A percentile compares a stretch with the other conserved stretches of the same genome.
Conservation (phyloP, 495 filamentous ascomycete species). For the Hypoxylon perforatum region DNA sequence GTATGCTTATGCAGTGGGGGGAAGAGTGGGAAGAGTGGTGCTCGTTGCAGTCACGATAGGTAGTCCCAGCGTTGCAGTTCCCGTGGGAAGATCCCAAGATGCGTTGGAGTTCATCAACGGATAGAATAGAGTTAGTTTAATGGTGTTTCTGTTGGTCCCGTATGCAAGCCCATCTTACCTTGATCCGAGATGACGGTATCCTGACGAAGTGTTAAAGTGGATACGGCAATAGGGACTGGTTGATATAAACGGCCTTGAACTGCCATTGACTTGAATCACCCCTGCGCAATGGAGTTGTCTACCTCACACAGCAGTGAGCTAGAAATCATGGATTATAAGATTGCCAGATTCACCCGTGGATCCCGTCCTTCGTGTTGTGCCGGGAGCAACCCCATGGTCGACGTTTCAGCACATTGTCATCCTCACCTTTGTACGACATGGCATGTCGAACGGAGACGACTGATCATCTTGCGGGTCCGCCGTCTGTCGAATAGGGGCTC, state of each 20-base stretch:
- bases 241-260: constrained; percentile 38
- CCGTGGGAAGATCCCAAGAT: neutral
- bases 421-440: constrained; percentile 27
- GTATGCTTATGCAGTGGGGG: constrained; percentile 14
- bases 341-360: constrained; percentile 34
- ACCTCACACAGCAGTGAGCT: constrained; percentile 35
- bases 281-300: constrained; percentile 27
- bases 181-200: constrained; percentile 34
- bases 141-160: constrained; percentile 1
- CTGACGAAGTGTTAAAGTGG: constrained; percentile 37
- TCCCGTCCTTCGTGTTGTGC: constrained; percentile 14
- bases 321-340: constrained; percentile 36
- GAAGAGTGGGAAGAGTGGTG: no score
- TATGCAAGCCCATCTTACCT: constrained; percentile 30
- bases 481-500: constrained; percentile 32
- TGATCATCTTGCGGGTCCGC: constrained; percentile 31
- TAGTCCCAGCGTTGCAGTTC: constrained; percentile 18
- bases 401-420: constrained; percentile 27
- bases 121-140: constrained; percentile 4
- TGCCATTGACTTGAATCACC: constrained; percentile 20
- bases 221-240: constrained; percentile 27
- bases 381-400: constrained; percentile 28
- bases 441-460: constrained; percentile 12
- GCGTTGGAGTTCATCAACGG: neutral
- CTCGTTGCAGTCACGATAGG: constrained; percentile 1